Conservation (phyloP, 2,329 filamentous ascomycete species). For the Cordyceps cicadae region DNA sequence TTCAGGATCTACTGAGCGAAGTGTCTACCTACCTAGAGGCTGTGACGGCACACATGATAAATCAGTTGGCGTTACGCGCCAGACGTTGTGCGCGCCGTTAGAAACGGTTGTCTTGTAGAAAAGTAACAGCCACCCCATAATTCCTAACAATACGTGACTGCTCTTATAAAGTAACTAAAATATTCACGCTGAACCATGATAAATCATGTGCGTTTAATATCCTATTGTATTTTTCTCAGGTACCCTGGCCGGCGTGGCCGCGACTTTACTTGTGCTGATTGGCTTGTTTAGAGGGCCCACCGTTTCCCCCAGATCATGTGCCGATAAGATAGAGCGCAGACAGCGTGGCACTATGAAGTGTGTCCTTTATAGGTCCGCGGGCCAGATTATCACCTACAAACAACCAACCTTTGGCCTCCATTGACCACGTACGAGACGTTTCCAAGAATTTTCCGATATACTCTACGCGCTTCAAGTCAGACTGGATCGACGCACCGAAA, state of each 20-base stretch:
- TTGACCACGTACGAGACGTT: background rate
- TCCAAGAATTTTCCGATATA: background rate
- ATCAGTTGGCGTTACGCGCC: too few species aligned
- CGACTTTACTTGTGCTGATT: background rate
- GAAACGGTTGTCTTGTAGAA: too few species aligned
- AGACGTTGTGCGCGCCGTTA: too few species aligned
- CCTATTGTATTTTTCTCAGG: too few species aligned
- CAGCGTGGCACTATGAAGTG: background rate
- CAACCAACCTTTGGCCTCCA: background rate
- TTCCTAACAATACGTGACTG: too few species aligned
- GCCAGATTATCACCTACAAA: too few species aligned
- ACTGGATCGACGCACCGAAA: background rate
- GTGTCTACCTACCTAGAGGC: background rate
- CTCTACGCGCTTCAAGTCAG: background rate
- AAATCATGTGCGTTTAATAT: too few species aligned
- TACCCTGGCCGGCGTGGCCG: background rate
- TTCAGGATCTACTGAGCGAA: background rate
- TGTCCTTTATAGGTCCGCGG: conserved; percentile 7
- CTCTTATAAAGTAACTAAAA: too few species aligned
- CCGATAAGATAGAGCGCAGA: conserved; percentile 6
- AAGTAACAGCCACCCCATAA: too few species aligned
- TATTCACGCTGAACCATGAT: too few species aligned
- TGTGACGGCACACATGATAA: background rate
- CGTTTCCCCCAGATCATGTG: conserved; percentile 9
- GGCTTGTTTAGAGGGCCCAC: background rate